Evolutionary conservation across 2,329 filamentous ascomycete species (phyloP).

Genomic region (Orbilia brochopaga): DNA sequence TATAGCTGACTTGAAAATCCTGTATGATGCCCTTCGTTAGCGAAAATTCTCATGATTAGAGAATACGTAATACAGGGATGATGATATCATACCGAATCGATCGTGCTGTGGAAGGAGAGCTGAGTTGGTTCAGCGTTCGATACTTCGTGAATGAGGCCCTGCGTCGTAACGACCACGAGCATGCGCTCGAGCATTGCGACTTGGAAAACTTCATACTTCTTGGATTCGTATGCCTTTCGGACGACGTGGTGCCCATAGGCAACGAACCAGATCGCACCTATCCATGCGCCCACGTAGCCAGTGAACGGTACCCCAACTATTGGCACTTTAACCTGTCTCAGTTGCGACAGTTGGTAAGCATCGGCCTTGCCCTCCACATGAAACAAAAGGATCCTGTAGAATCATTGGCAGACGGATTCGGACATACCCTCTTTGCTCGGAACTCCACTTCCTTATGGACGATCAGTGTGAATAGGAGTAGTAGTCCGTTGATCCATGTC

Average conservation of each 20-base stretch:
- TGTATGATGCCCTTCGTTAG: no score
- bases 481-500: slow-evolving; percentile 19
- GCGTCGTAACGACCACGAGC: slow-evolving; percentile 38
- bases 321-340: slow-evolving; percentile 43
- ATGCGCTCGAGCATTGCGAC: slow-evolving; percentile 48
- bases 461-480: slow-evolving; percentile 10
- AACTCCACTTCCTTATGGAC: slow-evolving; percentile 39
- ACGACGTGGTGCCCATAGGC: slow-evolving; percentile 34
- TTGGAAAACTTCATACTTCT: slow-evolving; percentile 39
- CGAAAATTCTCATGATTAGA: no score
- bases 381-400: slow-evolving; percentile 5
- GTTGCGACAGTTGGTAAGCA: slow-evolving; percentile 13
- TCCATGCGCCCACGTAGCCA: slow-evolving; percentile 45
- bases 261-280: slow-evolving; percentile 44
- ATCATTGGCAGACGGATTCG: not conserved
- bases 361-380: not conserved
- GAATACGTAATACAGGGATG: not conserved
- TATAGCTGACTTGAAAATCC: slow-evolving; percentile 49
- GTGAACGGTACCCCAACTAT: slow-evolving; percentile 46
- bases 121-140: slow-evolving; percentile 28
- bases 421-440: slow-evolving; percentile 25
- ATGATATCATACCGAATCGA: slow-evolving; percentile 27
- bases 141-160: slow-evolving; percentile 41
- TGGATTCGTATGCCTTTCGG: slow-evolving; percentile 31
- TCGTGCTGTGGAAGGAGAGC: slow-evolving; percentile 34